Conservation (phyloP, 345 rosid species). For the Aquilaria yunnanensis region DNA sequence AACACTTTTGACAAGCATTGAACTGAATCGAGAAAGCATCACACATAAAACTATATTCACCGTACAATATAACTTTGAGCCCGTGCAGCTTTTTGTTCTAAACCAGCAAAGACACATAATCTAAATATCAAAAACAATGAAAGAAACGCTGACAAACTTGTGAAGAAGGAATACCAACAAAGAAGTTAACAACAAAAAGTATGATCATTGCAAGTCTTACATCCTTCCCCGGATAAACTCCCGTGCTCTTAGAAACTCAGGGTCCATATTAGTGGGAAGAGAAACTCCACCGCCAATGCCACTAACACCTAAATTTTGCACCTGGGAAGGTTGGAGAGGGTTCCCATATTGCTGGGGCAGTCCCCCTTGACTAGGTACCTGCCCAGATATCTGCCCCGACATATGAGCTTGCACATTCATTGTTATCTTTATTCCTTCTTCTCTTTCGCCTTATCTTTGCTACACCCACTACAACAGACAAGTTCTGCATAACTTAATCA, state of each 20-base stretch:
- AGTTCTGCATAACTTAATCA: constrained; percentile 26
- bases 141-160: no score
- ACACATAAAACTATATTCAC: neutral
- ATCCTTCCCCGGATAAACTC: constrained; percentile 43
- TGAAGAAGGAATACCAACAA: neutral
- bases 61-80: neutral
- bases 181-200: neutral
- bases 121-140: neutral
- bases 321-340: constrained; percentile 40
- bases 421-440: constrained; percentile 19
- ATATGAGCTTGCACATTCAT: constrained; percentile 69
- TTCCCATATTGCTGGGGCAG: constrained; percentile 62
- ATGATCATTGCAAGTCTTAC: constrained; percentile 31
- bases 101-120: neutral
- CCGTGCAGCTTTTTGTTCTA: neutral
- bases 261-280: constrained; percentile 33
- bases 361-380: constrained; percentile 57
- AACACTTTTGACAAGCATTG: neutral
- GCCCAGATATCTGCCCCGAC: constrained; percentile 52
- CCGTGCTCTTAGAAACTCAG: constrained; percentile 42
- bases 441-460: constrained; percentile 23
- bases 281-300: constrained; percentile 19
- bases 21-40: constrained; percentile 2
- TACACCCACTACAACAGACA: constrained; percentile 17
- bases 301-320: constrained; percentile 47